Base-by-base conservation (phyloP, 768 basidiomycete species). In the Rhizopogon vinicolor region DNA sequence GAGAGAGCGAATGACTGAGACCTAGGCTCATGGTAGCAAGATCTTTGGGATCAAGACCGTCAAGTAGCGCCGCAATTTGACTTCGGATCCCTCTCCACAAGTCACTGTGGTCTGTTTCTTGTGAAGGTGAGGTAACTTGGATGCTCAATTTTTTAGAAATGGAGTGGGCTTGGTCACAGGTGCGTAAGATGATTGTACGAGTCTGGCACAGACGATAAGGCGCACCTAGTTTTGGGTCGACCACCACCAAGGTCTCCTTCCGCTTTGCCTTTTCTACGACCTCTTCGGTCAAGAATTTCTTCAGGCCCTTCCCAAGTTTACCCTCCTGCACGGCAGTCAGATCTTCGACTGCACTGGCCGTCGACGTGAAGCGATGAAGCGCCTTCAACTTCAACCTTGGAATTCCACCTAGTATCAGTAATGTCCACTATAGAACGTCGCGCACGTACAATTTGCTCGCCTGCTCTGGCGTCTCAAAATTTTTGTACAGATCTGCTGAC, bases 21-120 rank as follows among this genome's bases (percentile, higher is more conserved):
- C 97, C 97, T 62, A 99, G 76, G 63, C 91, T 93, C 96, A 99
- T 98, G 39, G 95, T 98, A 28, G 93, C 87, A 60, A 99, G 76
- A 74, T 98, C 96, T 68, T 92, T 90, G 7, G 92, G 91, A 72
- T 95, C 91, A 44, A 95, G 74, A 44, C 94, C 96, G 61, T 95
- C 91, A 59, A 99, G 77, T 19, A 99, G 78, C 3, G 87, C 80
- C 16, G 90, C 77, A 52, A 99, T 78, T 73, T 99, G 97, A 60
- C 82, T 80, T 54, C 97, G 83, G 58, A 98, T 99, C 61, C 97
- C 97, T 63, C 94, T 87, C 87, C 94, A 98, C 19, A 98, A 84
- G 61, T 99, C 97, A 51, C 81, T 74, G 56, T 79, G 75, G 51
- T 81, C 70, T n/a, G 77, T 82, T 14, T 76, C 70, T 53, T 75